phyloP scores from a whole-genome alignment of 2,329 filamentous ascomycete species.

The Clonostachys chloroleuca region DNA sequence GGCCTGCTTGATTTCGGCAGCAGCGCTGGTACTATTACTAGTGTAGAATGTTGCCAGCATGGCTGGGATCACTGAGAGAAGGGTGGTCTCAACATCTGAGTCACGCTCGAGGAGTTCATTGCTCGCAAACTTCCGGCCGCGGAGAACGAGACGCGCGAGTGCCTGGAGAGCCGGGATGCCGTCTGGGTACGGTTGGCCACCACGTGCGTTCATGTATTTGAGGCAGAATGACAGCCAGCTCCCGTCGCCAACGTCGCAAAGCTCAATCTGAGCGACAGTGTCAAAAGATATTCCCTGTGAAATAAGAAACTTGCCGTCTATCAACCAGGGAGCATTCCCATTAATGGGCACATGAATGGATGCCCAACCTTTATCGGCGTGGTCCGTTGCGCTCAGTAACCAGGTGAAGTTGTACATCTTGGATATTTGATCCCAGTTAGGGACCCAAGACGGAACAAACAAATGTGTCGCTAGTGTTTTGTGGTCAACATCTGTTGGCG shows the following conservation, averaged over 20 bases:
- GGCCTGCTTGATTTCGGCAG: not conserved
- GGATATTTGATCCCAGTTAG: not conserved
- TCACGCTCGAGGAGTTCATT: not conserved
- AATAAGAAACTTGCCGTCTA: too few species aligned
- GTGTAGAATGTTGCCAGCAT: not conserved
- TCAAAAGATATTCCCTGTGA: too few species aligned
- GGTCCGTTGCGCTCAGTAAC: not conserved
- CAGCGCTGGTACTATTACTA: not conserved
- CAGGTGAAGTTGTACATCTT: not conserved
- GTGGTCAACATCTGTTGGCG: not conserved
- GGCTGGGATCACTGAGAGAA: not conserved
- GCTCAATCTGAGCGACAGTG: not conserved
- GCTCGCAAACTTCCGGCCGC: not conserved
- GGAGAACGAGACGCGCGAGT: not conserved
- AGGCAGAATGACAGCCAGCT: not conserved
- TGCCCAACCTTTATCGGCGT: not conserved
- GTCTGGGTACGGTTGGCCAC: not conserved
- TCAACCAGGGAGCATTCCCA: too few species aligned
- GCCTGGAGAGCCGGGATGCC: not conserved
- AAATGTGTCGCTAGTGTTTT: not conserved
- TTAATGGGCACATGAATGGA: not conserved
- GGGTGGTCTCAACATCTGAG: not conserved
- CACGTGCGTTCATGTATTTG: not conserved
- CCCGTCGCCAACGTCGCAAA: not conserved
- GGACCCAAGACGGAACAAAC: not conserved